Base-by-base conservation (phyloP, 2,329 filamentous ascomycete genomes). In the Ascochyta koolunga region DNA sequence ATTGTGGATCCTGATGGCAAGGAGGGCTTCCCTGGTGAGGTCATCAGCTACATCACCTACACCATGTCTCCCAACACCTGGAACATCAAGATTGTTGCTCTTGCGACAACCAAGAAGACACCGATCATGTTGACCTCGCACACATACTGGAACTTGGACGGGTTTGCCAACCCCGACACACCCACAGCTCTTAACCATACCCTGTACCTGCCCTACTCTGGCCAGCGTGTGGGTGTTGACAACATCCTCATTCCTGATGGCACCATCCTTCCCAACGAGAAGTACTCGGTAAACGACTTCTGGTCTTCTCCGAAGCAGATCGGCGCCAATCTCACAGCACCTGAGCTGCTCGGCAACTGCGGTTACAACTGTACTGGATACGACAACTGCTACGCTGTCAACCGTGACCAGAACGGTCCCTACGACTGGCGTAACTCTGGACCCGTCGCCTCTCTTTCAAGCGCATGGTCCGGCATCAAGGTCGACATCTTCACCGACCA, bases 341-440 rank as follows among this genome's bases (percentile, higher is more conserved):
- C 84, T 0, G 86, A 85, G 43, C 78, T 93, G 2, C 60, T 81
- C 8, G 86, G 85, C 36, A 90, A 93, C 76, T 97, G 93, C 71
- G 93, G 92, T 15, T 83, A 81, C 60, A 86, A 85, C 73, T 98
- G 93, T 79, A 89, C 84, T 0, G 93, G 93, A 24, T 96, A 96
- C 74, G 92, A 93, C 70, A 92, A 80, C 59, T 89, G 86, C 81
- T 91, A 82, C 76, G 76, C 89, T 41, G 81, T 89, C 66, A 87
- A 88, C 78, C 86, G 88, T 44, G 80, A 77, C 1, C 77, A 82
- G 41, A 74, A 81, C 21, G 82, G 79, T 1, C 74, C 81, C 2
- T 86, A 83, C 68, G 82, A 89, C 77, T 91, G 89, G 89, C 82
- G 81, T 47, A 79, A 74, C 1, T 75, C 79, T 33, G 77, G 79